A percentile compares a stretch with the other conserved stretches of the same genome.
phyloP scores from a whole-genome alignment of 768 basidiomycete species.

The Kockovaella imperatae region DNA sequence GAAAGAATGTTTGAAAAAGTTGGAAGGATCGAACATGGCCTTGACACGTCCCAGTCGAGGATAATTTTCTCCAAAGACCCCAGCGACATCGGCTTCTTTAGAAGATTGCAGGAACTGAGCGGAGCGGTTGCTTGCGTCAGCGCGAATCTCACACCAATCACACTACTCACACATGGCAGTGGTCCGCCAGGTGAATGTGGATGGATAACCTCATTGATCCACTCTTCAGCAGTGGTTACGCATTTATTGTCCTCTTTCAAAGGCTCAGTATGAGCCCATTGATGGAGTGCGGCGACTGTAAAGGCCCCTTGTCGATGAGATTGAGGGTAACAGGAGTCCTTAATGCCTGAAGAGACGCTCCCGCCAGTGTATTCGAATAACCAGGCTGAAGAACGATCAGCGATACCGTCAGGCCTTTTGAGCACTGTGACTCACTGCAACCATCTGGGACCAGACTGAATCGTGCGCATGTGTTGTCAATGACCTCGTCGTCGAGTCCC shows the following conservation, averaged over 20 bases:
- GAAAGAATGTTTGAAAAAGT: slow-evolving; percentile 67
- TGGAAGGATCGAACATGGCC: slow-evolving; percentile 63
- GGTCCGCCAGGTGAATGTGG: slow-evolving; percentile 71
- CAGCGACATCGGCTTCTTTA: slow-evolving; percentile 22
- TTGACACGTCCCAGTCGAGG: slow-evolving; percentile 63
- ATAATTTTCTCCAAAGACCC: slow-evolving; percentile 64
- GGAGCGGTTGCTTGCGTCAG: neutral
- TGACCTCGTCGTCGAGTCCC: slow-evolving; percentile 77
- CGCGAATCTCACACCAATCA: no score
- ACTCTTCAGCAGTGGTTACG: slow-evolving; percentile 76
- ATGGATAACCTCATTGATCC: slow-evolving; percentile 68
- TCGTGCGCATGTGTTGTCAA: slow-evolving; percentile 70
- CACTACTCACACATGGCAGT: slow-evolving; percentile 70
- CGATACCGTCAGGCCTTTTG: neutral
- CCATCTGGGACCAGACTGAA: slow-evolving; percentile 80
- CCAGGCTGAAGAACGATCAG: slow-evolving; percentile 54
- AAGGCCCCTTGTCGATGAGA: slow-evolving; percentile 71
- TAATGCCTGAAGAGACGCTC: slow-evolving; percentile 66
- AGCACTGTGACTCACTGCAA: slow-evolving; percentile 65
- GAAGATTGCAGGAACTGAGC: slow-evolving; percentile 40
- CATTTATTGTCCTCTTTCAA: slow-evolving; percentile 72
- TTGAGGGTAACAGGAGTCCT: slow-evolving; percentile 63
- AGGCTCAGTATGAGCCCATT: slow-evolving; percentile 65
- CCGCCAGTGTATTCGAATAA: slow-evolving; percentile 77
- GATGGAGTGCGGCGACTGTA: slow-evolving; percentile 81